These are phyloP conservation scores for Euphrasia arctica DNA, from an alignment of 305 asterid species.

Conservation along the genomic window DNA sequence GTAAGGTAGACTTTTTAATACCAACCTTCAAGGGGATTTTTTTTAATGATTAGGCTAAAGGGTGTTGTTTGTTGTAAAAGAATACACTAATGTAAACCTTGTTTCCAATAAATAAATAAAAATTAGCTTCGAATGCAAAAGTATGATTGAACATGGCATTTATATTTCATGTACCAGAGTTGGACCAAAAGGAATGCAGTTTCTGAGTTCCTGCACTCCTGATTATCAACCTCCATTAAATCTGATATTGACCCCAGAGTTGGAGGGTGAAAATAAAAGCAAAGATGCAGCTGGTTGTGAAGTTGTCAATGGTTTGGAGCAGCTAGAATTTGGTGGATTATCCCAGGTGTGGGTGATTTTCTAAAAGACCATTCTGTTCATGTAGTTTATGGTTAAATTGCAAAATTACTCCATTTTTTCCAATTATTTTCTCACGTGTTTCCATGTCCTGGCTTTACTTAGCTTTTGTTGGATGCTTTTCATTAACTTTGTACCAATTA, in stretches of 20 bases:
- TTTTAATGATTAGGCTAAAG: too few species aligned
- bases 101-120: slow-evolving; percentile 13
- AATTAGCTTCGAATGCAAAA: slow-evolving; percentile 15
- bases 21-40: neutral
- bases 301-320: slow-evolving; percentile 36
- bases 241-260: slow-evolving; percentile 58
- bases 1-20: slow-evolving; percentile 53
- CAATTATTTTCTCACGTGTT: slow-evolving; percentile 6
- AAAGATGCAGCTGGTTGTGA: slow-evolving; percentile 41
- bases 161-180: slow-evolving; percentile 52
- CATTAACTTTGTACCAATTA: slow-evolving; percentile 25
- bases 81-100: slow-evolving; percentile 1
- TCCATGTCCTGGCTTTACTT: slow-evolving; percentile 14
- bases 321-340: slow-evolving; percentile 43
- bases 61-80: neutral
- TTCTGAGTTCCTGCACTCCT: slow-evolving; percentile 81
- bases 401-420: slow-evolving; percentile 9
- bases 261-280: slow-evolving; percentile 46
- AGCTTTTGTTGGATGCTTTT: slow-evolving; percentile 15
- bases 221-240: slow-evolving; percentile 87
- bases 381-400: neutral
- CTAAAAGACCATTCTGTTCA: slow-evolving; percentile 14
- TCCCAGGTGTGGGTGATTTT: slow-evolving; percentile 48
- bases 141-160: slow-evolving; percentile 22
- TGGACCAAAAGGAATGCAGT: slow-evolving; percentile 69